Evolutionary conservation across 768 basidiomycete species (phyloP).

Genomic region (Hirschioporus abietinus): DNA sequence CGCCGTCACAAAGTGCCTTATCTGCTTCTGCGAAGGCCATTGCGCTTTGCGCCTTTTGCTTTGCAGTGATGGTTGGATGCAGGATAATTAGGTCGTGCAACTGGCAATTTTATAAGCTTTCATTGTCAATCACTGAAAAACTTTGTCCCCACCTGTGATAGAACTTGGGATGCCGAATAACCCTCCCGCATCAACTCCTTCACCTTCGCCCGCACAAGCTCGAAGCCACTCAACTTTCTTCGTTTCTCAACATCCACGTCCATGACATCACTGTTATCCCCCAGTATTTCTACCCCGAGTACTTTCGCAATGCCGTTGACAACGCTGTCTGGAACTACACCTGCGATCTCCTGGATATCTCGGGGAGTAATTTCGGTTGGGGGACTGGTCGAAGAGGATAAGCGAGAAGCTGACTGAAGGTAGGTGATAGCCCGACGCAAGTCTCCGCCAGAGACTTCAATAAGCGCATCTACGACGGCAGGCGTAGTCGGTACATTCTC

Average conservation of each 20-base stretch:
- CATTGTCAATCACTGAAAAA: slow-evolving; percentile 6
- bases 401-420: slow-evolving; percentile 89
- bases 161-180: slow-evolving; percentile 85
- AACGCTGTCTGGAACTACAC: slow-evolving; percentile 77
- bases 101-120: slow-evolving; percentile 35
- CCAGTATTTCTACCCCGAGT: slow-evolving; percentile 62
- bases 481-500: slow-evolving; percentile 60
- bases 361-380: slow-evolving; percentile 66
- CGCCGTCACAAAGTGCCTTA: slow-evolving; percentile 92
- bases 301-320: slow-evolving; percentile 63
- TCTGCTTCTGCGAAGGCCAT: slow-evolving; percentile 91
- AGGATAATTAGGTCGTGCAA: slow-evolving; percentile 84
- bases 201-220: slow-evolving; percentile 63
- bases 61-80: slow-evolving; percentile 75
- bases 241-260: slow-evolving; percentile 34
- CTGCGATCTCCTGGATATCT: slow-evolving; percentile 96
- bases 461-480: slow-evolving; percentile 65
- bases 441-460: slow-evolving; percentile 83
- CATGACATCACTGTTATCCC: slow-evolving; percentile 32
- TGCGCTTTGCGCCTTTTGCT: slow-evolving; percentile 76
- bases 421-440: slow-evolving; percentile 96
- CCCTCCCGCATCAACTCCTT: slow-evolving; percentile 79
- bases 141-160: slow-evolving; percentile 65
- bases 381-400: slow-evolving; percentile 69
- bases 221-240: slow-evolving; percentile 40